Base-by-base conservation (phyloP, 2,329 filamentous ascomycete genomes). In the Xylariaceae sp. region DNA sequence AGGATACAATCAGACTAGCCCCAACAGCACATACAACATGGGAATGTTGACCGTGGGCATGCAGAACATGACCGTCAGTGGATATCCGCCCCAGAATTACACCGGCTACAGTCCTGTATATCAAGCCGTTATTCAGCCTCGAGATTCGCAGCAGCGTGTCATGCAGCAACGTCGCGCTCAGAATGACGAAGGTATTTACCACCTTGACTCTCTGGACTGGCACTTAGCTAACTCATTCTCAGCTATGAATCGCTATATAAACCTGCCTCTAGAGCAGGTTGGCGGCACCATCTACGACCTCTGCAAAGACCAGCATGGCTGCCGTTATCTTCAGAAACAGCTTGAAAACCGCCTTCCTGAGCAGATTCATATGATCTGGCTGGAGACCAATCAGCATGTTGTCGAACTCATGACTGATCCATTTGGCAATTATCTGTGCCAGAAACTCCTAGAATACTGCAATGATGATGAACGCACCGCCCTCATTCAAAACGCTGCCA, bases 401-500 rank as follows among this genome's bases (percentile, higher is more conserved):
- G 86, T 95, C 60, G 94, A 99, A 76, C 80, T 99, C 62, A 99
- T 99, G 94, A 96, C 91, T 57, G 92, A 99, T 73, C 92, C 94
- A 7, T 99, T 99, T 72, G 94, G 94, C 71, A 99, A 99, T 78
- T 99, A 99, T 73, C 85, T 99, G 63, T 97, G 92, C 78, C 94
- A 99, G 78, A 99, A 97, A 80, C 79, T 99, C 59, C 82, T 99
- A 34, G 94, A 99, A 74, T 95, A 87, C 72, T 92, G 90, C 74
- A 95, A 89, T 69, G 89, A 97, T 67, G 89, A 96, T 50, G 92
- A 99, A 76, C 90, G 94, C 62, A 97, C 92, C 51, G 84, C 86
- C 43, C 82, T 99, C 59, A 95, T 99, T 65, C 85, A 91, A 72
- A 96, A 95, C 65, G 91, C 94, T 41, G 84, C 90, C 19, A 81